Conservation (phyloP, 1,284 basidiomycete genomes). For the Cryptococcus sp. region DNA sequence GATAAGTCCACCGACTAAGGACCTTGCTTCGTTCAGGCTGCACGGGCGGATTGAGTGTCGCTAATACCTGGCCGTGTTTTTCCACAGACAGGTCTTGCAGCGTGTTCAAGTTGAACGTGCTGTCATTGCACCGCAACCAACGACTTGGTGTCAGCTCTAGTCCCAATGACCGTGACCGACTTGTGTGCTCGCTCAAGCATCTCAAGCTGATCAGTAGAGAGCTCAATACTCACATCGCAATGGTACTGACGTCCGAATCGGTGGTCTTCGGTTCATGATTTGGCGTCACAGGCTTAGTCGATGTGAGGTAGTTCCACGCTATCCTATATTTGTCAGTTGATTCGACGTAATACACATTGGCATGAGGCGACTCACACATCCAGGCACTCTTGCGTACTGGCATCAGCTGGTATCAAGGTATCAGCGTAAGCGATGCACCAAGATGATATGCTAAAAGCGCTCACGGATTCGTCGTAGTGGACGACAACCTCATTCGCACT, state of each 20-base stretch:
- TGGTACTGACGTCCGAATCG: constrained; percentile 58
- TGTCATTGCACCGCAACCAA: constrained; percentile 7
- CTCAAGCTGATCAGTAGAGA: not conserved
- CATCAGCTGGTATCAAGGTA: constrained; percentile 62
- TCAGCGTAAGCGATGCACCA: constrained; percentile 49
- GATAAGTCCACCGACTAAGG: constrained; percentile 63
- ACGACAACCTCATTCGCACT: constrained; percentile 69
- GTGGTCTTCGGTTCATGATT: constrained; percentile 55
- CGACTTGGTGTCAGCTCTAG: constrained; percentile 56
- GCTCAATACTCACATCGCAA: constrained; percentile 64
- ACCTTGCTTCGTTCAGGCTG: constrained; percentile 60
- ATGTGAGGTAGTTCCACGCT: constrained; percentile 70
- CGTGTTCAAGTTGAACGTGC: constrained; percentile 72
- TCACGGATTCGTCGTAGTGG: constrained; percentile 65
- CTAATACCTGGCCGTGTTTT: constrained; percentile 67
- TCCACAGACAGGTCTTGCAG: constrained; percentile 67
- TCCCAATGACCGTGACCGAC: constrained; percentile 11
- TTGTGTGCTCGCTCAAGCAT: no score
- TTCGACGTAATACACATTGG: not conserved
- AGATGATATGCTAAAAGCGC: constrained; percentile 10
- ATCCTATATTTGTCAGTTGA: no score
- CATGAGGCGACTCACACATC: constrained; percentile 56
- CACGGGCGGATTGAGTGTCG: constrained; percentile 73
- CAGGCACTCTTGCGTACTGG: constrained; percentile 63
- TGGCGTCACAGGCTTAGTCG: constrained; percentile 49